A percentile compares a stretch with the other conserved stretches of the same genome.
Conservation (phyloP, 2,329 filamentous ascomycete species). For the Neofusicoccum umdonicola region DNA sequence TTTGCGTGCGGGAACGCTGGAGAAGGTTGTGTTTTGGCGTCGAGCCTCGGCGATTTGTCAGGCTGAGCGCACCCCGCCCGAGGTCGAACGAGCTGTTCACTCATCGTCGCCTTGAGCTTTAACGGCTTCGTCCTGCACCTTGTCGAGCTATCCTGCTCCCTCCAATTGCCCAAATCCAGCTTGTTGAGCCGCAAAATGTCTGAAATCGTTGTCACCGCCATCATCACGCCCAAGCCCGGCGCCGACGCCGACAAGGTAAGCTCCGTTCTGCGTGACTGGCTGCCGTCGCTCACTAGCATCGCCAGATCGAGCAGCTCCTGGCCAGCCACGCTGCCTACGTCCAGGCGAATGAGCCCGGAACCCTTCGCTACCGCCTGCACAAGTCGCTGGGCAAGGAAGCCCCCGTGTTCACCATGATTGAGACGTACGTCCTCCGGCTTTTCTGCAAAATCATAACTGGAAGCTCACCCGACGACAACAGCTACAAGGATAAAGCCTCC, state of each 20-base stretch:
- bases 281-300: not conserved
- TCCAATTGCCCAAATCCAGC: slow-evolving; percentile 18
- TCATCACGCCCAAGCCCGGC: slow-evolving; percentile 31
- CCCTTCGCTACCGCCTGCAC: slow-evolving; percentile 33
- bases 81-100: not conserved
- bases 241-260: slow-evolving; percentile 30
- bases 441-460: not conserved
- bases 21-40: not conserved
- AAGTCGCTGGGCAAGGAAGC: slow-evolving; percentile 29
- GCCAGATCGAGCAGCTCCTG: slow-evolving; percentile 33
- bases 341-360: slow-evolving; percentile 33
- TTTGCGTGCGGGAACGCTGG: too few relatives aligned
- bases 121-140: not conserved
- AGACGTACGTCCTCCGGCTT: slow-evolving; percentile 27
- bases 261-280: not conserved
- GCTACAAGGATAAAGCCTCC: slow-evolving; percentile 32
- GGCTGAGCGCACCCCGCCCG: not conserved
- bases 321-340: slow-evolving; percentile 25
- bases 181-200: slow-evolving; percentile 4
- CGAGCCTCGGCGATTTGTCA: slow-evolving; percentile 4
- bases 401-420: slow-evolving; percentile 31
- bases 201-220: slow-evolving; percentile 29
- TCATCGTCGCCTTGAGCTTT: not conserved
- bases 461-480: slow-evolving; percentile 13
- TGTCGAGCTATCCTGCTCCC: not conserved